These are phyloP conservation scores for Pilobolus umbonatus DNA, from an alignment of 192 early-diverging fungal species.

Conservation along the genomic window DNA sequence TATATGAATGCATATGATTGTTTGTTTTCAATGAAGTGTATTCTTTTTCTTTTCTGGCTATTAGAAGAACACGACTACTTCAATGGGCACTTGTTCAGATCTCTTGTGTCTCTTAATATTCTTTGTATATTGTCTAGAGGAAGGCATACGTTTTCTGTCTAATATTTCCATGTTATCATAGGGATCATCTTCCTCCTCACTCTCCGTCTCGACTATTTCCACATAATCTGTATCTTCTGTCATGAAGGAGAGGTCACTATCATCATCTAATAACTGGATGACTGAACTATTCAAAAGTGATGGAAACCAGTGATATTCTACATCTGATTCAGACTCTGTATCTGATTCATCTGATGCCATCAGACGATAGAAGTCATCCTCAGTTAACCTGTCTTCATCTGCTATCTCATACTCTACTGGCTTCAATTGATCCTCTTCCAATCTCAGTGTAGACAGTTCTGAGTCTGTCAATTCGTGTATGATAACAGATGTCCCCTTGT, in stretches of 20 bases:
- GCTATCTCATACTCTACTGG: background rate
- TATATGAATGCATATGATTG: too few species aligned
- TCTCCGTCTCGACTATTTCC: too few species aligned
- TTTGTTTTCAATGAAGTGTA: too few species aligned
- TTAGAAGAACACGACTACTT: too few species aligned
- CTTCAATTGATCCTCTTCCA: background rate
- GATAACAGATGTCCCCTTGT: background rate
- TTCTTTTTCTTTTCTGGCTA: too few species aligned
- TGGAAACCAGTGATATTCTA: constrained; percentile 15
- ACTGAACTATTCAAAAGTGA: constrained; percentile 6
- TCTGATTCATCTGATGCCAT: constrained; percentile 1
- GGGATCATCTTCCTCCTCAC: too few species aligned
- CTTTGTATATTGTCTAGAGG: too few species aligned
- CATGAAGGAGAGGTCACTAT: background rate
- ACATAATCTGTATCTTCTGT: background rate
- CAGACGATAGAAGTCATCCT: constrained; percentile 2
- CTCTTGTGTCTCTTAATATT: too few species aligned
- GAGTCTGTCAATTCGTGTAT: constrained; percentile 6
- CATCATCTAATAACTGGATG: constrained; percentile 11
- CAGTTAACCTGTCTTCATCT: constrained; percentile 2
- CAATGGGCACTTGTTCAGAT: too few species aligned
- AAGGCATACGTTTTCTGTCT: too few species aligned
- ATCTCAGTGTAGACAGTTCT: background rate
- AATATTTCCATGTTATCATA: too few species aligned
- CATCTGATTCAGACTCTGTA: constrained; percentile 11